A percentile compares a stretch with the other conserved stretches of the same genome.
Conservation (phyloP, 2,329 filamentous ascomycete genomes). For the Botrytis tulipae region DNA sequence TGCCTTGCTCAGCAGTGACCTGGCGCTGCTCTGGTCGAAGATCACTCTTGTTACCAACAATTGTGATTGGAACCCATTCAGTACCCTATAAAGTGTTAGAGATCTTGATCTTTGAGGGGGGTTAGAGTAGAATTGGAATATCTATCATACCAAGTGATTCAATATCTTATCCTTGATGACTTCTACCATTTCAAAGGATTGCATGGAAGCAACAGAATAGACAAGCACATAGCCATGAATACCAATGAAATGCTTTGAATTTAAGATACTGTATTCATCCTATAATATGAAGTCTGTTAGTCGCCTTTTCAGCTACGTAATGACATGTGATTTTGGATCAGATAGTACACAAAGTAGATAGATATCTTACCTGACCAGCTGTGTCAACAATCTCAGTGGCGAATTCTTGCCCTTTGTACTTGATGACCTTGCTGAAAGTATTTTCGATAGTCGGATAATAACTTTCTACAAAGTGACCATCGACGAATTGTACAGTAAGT, state of each 20-base stretch:
- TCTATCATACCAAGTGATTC: slow-evolving; percentile 75
- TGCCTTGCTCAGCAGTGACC: slow-evolving; percentile 81
- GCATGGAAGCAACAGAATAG: slow-evolving; percentile 91
- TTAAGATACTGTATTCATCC: slow-evolving; percentile 98
- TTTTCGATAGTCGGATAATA: slow-evolving; percentile 99
- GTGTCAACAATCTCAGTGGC: slow-evolving; percentile 98
- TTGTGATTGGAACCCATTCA: slow-evolving; percentile 86
- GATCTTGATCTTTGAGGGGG: slow-evolving; percentile 16
- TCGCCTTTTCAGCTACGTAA: not conserved
- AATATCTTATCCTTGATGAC: slow-evolving; percentile 97
- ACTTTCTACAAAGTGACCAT: slow-evolving; percentile 96
- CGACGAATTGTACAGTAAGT: slow-evolving; percentile 93
- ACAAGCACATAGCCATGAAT: slow-evolving; percentile 99
- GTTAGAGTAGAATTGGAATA: not conserved
- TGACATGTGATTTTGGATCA: slow-evolving; percentile 22
- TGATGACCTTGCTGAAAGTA: slow-evolving; percentile 94
- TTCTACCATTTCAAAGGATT: slow-evolving; percentile 96
- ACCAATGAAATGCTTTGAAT: slow-evolving; percentile 98
- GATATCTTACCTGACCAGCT: slow-evolving; percentile 72
- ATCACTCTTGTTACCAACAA: slow-evolving; percentile 97
- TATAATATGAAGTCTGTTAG: slow-evolving; percentile 41
- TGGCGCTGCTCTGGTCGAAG: slow-evolving; percentile 90
- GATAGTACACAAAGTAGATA: not conserved
- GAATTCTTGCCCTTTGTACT: slow-evolving; percentile 88
- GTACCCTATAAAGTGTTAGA: slow-evolving; percentile 62